Evolutionary conservation across 371 early-diverging fungal species (phyloP).

Genomic region (Apophysomyces elegans): DNA sequence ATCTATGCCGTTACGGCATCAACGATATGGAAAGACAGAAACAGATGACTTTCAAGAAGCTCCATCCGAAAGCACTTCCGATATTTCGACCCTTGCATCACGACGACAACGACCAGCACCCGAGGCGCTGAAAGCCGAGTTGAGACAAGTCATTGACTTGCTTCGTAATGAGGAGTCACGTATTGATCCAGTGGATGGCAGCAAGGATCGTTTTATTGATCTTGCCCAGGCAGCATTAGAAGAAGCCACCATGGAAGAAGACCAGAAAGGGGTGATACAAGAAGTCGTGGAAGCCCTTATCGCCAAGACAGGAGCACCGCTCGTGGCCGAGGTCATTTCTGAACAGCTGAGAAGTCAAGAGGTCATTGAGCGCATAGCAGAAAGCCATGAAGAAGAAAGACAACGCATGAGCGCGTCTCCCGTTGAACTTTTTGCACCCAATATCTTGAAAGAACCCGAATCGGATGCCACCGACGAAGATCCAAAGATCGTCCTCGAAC

Average conservation of each 20-base stretch:
- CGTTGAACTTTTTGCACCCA: constrained; percentile 22
- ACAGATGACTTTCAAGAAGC: constrained; percentile 5
- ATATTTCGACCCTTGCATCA: not conserved
- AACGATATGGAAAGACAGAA: not conserved
- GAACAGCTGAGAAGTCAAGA: constrained; percentile 50
- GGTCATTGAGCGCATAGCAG: constrained; percentile 47
- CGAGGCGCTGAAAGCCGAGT: not conserved
- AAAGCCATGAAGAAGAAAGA: constrained; percentile 32
- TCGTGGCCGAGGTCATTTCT: constrained; percentile 47
- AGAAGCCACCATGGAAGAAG: constrained; percentile 50
- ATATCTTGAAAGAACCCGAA: constrained; percentile 23
- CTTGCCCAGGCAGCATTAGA: constrained; percentile 53
- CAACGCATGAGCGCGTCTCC: constrained; percentile 9
- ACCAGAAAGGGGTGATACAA: constrained; percentile 46
- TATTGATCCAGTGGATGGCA: constrained; percentile 24
- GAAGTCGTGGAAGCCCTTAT: constrained; percentile 50
- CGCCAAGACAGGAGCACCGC: constrained; percentile 46
- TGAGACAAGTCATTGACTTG: constrained; percentile 5
- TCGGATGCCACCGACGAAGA: constrained; percentile 7
- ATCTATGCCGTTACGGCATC: not conserved
- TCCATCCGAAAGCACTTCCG: constrained; percentile 3
- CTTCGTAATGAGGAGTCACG: constrained; percentile 4
- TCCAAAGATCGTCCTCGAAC: not conserved
- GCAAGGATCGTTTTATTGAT: constrained; percentile 50
- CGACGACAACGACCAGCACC: not conserved